Conservation (phyloP, 2,329 filamentous ascomycete species). For the Colletotrichum theobromicola region DNA sequence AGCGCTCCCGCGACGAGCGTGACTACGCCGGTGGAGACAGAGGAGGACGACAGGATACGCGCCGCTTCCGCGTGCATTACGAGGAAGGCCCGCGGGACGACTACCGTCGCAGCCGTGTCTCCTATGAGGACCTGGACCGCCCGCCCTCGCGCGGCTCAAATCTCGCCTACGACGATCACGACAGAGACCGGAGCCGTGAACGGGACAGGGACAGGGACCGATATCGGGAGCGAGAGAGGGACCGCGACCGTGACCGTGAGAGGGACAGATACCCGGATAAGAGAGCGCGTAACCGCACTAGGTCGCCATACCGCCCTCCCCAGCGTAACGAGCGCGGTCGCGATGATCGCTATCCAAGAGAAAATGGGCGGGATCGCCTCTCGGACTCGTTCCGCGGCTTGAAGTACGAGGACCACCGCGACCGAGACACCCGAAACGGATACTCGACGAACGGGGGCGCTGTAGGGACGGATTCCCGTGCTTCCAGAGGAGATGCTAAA, state of each 20-base stretch:
- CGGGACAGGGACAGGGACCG: slow-evolving; percentile 31
- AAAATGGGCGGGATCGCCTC: slow-evolving; percentile 31
- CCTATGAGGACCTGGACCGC: slow-evolving; percentile 64
- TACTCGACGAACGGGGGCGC: slow-evolving; percentile 67
- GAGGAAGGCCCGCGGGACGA: slow-evolving; percentile 59
- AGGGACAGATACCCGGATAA: slow-evolving; percentile 57
- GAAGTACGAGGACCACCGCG: slow-evolving; percentile 53
- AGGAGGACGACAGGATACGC: slow-evolving; percentile 53
- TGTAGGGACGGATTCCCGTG: slow-evolving; percentile 62
- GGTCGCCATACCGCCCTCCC: slow-evolving; percentile 50
- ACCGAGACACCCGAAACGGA: slow-evolving; percentile 56
- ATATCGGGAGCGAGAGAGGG: slow-evolving; percentile 26
- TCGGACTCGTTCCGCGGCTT: slow-evolving; percentile 27
- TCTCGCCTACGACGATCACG: slow-evolving; percentile 56
- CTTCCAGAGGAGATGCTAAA: slow-evolving; percentile 72
- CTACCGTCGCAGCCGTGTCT: slow-evolving; percentile 50
- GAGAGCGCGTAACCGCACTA: slow-evolving; percentile 59
- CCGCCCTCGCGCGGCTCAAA: slow-evolving; percentile 46
- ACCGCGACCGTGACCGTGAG: slow-evolving; percentile 24
- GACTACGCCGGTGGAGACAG: slow-evolving; percentile 44
- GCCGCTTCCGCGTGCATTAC: slow-evolving; percentile 67
- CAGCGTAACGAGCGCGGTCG: slow-evolving; percentile 38
- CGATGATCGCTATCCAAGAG: slow-evolving; percentile 37
- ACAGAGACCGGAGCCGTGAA: slow-evolving; percentile 45
- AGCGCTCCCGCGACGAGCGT: slow-evolving; percentile 70